Evolutionary conservation across 768 basidiomycete species (phyloP), one percentile per base, ranked within the genome.

Genomic region (Boletus huronensis): DNA sequence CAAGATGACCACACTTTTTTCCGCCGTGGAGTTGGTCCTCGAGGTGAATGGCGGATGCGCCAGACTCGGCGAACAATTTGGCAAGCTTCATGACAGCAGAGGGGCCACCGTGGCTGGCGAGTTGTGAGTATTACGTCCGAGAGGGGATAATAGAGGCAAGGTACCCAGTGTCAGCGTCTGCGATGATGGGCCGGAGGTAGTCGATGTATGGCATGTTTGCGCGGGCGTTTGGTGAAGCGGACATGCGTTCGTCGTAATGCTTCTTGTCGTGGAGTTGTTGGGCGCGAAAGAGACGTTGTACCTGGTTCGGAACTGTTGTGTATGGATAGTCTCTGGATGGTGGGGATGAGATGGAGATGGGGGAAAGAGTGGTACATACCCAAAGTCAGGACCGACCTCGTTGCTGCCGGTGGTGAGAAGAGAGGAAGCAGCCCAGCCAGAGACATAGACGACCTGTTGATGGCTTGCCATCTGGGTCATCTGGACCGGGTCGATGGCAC

Each of bases 1-100:
- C 87, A 64, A 94, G 77, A 75, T 94, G 92, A 26, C 93, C 91
- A 68, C 92, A 93, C 82, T 97, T 95, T 76, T 97, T 97, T 26
- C 91, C 91, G 29, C 95, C 95, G 58, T 95, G 91, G 7, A 96
- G 77, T 67, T 96, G 93, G 71, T 98, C 95, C 68, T 98, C 95
- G 21, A 97, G 71, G 70, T 98, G 95, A 46, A 98, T 88, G 16
- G 81, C 95, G 9, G 94, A 82, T 14, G 91, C 90, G 25, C 95
- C 94, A 49, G 89, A 88, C 76, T 97, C 95, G n/a, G 91, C 94
- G 63, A 98, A 96, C 21, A 94, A 78, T 66, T 97, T 98, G 35
- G 84, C 84, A 8, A 98, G 80, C 74, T 97, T 98, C 88, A 98
- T 93, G 48, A 96, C 90, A 14, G 93, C 82, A 19, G 93, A 93